Conservation (phyloP, 208 protist genomes). For the Trichomonas tenax region DNA sequence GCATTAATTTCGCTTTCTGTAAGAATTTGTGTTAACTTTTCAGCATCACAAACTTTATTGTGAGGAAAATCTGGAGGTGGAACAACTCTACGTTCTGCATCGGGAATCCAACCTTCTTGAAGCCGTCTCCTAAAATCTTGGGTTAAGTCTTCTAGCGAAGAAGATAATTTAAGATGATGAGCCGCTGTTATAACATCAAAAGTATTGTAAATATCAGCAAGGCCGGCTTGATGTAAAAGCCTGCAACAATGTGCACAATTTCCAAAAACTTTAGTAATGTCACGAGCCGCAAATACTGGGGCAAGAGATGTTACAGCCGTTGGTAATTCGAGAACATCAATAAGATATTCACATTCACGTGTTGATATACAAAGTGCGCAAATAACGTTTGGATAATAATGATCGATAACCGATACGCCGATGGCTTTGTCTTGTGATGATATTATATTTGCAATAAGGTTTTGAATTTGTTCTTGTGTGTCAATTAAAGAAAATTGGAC, state of each 20-base stretch:
- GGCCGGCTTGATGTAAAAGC: not conserved
- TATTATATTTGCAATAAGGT: not conserved
- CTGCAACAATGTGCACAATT: not conserved
- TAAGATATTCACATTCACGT: not conserved
- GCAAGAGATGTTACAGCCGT: not conserved
- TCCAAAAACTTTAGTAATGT: not conserved
- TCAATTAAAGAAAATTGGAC: conserved; percentile 13
- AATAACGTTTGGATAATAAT: not conserved
- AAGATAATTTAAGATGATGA: not conserved
- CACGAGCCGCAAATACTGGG: not conserved
- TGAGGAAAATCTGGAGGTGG: not conserved
- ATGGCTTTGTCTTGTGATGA: not conserved
- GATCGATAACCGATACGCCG: not conserved
- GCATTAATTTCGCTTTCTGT: not conserved
- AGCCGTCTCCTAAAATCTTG: not conserved
- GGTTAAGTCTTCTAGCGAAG: conserved; percentile 7
- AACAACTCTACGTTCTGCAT: not conserved
- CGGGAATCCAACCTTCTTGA: not conserved
- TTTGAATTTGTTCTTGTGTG: not conserved
- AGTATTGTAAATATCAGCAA: not conserved
- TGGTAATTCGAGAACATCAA: not conserved
- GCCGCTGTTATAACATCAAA: not conserved
- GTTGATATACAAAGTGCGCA: not conserved
- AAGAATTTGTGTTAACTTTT: not conserved
- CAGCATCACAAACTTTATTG: not conserved